Evolutionary conservation across 2,329 filamentous ascomycete genomes (phyloP), one percentile per base, ranked within the genome.

Genomic region (Grosmannia huntii): DNA sequence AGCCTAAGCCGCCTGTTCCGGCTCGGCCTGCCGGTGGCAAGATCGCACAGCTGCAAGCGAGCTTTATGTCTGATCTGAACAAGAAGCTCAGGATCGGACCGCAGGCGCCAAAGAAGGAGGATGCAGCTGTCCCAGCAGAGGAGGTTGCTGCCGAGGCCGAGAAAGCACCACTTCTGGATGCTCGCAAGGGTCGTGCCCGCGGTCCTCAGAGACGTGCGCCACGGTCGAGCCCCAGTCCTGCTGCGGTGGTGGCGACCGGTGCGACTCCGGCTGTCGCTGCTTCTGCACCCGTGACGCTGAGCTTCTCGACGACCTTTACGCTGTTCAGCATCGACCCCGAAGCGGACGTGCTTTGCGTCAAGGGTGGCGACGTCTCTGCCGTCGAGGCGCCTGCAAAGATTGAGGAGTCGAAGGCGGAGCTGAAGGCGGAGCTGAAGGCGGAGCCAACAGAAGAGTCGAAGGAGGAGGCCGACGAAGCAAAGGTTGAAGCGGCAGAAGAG

Each of bases 61-160:
- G 89, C 3, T 97, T 99, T 71, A 84, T 99, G 79, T 90, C 85
- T 51, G 92, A 97, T 67, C 75, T 99, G 49, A 96, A 97, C 71
- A 91, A 90, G 65, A 87, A 90, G 54, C 76, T 99, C 31, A 86
- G 90, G 67, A 74, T 95, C 41, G 94, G 94, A 1, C 92, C 91
- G n/a, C 85, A 89, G 64, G 82, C 79, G 11, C 81, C 84, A 1
- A 86, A 88, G 75, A 86, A 88, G 66, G 86, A 91, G 63, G 74
- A 78, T 48, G 69, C 73, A 11, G 73, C 76, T 16, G 77, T 84
- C 56, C 19, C 56, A 0, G 78, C 83, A 59, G 80, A 81, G 53
- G 71, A 74, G 36, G 72, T 72, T 2, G 77, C 78, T 36, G 77
- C 81, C 60, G 82, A 81, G 60, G 75, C 79, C 64, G 84, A 90